Conservation (phyloP, 139 green algal species). For the Picochlorum sp. region DNA sequence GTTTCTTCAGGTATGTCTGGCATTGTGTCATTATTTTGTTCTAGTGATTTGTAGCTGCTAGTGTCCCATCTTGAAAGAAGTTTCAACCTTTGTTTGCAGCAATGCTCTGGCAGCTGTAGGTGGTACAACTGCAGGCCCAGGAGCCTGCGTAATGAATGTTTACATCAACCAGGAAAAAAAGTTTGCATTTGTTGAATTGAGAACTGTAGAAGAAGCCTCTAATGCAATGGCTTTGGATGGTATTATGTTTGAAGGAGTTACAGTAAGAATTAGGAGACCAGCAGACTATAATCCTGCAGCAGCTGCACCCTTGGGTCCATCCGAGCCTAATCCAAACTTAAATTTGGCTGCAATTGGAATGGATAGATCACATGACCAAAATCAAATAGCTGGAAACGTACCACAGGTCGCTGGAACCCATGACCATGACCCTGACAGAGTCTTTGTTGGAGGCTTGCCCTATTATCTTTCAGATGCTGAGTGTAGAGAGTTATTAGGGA, state of each 20-base stretch:
- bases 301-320: constrained; percentile 69
- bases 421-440: constrained; percentile 24
- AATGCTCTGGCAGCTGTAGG: constrained; percentile 84
- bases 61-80: neutral
- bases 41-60: neutral
- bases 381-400: neutral
- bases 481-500: constrained; percentile 84
- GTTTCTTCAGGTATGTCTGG: constrained; percentile 71
- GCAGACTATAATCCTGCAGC: constrained; percentile 95
- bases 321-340: constrained; percentile 71
- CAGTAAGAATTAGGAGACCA: constrained; percentile 79
- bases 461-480: constrained; percentile 94
- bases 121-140: constrained; percentile 81
- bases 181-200: constrained; percentile 76
- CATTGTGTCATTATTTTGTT: neutral
- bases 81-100: constrained; percentile 11
- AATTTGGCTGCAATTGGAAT: constrained; percentile 91
- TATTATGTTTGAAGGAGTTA: constrained; percentile 93
- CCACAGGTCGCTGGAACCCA: neutral
- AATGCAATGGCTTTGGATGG: constrained; percentile 77
- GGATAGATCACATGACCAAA: neutral
- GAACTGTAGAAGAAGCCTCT: constrained; percentile 60
- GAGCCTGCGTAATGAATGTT: constrained; percentile 87
- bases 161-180: constrained; percentile 99
- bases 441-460: constrained; percentile 95